A percentile compares a stretch with the other conserved stretches of the same genome.
Evolutionary conservation across 2,329 filamentous ascomycete genomes (phyloP).

Genomic region (Calonectria henricotiae): DNA sequence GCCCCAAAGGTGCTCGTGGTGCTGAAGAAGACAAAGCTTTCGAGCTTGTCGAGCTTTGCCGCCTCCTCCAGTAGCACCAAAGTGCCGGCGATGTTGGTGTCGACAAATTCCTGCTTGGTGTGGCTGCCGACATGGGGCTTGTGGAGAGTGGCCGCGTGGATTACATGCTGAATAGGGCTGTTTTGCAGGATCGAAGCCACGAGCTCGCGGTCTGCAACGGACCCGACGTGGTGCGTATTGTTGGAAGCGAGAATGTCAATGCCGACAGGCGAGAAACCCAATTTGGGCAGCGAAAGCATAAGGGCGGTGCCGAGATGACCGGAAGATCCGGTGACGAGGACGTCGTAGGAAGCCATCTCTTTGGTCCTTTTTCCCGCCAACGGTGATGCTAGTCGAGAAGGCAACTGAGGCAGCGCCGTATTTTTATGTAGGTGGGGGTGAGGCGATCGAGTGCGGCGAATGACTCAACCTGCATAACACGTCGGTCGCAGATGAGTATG

Average conservation of each 20-base stretch:
- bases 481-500: neutral
- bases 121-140: conserved; percentile 66
- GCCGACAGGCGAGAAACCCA: conserved; percentile 62
- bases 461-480: conserved; percentile 22
- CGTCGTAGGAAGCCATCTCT: conserved; percentile 49
- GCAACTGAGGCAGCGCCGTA: neutral
- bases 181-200: conserved; percentile 54
- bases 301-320: conserved; percentile 66
- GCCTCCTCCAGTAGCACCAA: conserved; percentile 62
- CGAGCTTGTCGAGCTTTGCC: conserved; percentile 49
- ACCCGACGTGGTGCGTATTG: conserved; percentile 59
- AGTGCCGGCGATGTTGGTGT: conserved; percentile 65
- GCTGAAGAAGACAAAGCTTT: conserved; percentile 64
- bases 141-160: conserved; percentile 66
- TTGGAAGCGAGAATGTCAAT: conserved; percentile 62
- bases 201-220: conserved; percentile 58
- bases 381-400: no score
- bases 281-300: conserved; percentile 61
- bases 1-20: conserved; percentile 65
- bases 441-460: conserved; percentile 20
- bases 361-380: neutral
- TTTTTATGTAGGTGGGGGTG: conserved; percentile 19
- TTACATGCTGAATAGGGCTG: conserved; percentile 59
- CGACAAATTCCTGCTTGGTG: conserved; percentile 62
- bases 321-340: conserved; percentile 66